phyloP scores from a whole-genome alignment of 2,329 filamentous ascomycete species.

The Diaporthe sp. region DNA sequence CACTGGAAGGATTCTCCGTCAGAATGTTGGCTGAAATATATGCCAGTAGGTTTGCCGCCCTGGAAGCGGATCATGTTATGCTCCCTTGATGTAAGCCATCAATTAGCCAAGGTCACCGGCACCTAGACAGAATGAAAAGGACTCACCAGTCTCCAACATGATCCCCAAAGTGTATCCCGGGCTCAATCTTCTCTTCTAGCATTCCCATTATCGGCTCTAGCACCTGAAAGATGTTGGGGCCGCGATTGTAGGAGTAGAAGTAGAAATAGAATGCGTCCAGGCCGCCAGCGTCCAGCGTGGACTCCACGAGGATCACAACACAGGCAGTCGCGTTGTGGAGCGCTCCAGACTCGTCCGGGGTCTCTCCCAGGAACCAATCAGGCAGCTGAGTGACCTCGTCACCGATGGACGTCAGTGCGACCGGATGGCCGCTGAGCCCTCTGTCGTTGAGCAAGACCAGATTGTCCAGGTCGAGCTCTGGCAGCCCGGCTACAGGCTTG shows the following conservation, averaged over 20 bases:
- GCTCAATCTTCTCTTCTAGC: slow-evolving; percentile 36
- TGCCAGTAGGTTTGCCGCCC: slow-evolving; percentile 34
- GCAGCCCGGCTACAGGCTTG: slow-evolving; percentile 39
- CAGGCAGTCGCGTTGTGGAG: slow-evolving; percentile 46
- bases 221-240: slow-evolving; percentile 49
- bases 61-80: slow-evolving; percentile 50
- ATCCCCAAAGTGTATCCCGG: slow-evolving; percentile 43
- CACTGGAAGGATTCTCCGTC: slow-evolving; percentile 39
- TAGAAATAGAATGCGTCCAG: slow-evolving; percentile 52
- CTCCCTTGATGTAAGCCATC: slow-evolving; percentile 42
- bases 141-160: slow-evolving; percentile 46
- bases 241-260: slow-evolving; percentile 51
- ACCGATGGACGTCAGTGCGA: slow-evolving; percentile 45
- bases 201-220: slow-evolving; percentile 46
- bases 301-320: slow-evolving; percentile 47
- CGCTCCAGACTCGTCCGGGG: slow-evolving; percentile 42
- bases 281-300: slow-evolving; percentile 44
- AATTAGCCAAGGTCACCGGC: not conserved
- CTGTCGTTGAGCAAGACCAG: slow-evolving; percentile 44
- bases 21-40: slow-evolving; percentile 38
- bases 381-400: slow-evolving; percentile 47
- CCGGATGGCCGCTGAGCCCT: slow-evolving; percentile 27
- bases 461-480: slow-evolving; percentile 45
- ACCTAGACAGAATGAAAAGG: not conserved
- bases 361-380: slow-evolving; percentile 46